A percentile compares a stretch with the other conserved stretches of the same genome.
phyloP scores from a whole-genome alignment of 164 flowering plant genomes.

The Piper longum region DNA sequence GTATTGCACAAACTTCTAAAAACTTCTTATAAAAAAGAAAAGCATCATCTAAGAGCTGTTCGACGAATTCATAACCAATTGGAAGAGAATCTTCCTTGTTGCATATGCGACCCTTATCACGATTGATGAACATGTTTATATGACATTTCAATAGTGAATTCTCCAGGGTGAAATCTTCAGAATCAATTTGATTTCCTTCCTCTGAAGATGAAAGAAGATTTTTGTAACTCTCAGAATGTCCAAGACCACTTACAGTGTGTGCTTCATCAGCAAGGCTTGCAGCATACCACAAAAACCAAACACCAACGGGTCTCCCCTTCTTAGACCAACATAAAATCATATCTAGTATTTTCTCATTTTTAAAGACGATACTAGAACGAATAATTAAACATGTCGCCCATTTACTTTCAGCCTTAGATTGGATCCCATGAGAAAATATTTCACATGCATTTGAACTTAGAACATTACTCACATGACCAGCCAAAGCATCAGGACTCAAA shows the following conservation, averaged over 20 bases:
- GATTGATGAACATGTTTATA: constrained; percentile 18
- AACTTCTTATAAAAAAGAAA: constrained; percentile 27
- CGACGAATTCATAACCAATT: constrained; percentile 10
- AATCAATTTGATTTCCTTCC: constrained; percentile 1
- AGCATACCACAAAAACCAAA: constrained; percentile 31
- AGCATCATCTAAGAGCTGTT: constrained; percentile 21
- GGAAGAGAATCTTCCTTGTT: constrained; percentile 6
- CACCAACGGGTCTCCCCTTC: constrained; percentile 29
- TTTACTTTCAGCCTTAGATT: constrained; percentile 21
- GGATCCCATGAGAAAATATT: constrained; percentile 15
- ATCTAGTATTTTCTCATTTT: constrained; percentile 18
- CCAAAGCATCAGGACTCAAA: constrained; percentile 19
- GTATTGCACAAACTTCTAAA: constrained; percentile 3
- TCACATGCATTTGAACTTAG: constrained; percentile 19
- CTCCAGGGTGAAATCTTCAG: constrained; percentile 3
- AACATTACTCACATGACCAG: constrained; percentile 20
- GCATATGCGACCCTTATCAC: constrained; percentile 4
- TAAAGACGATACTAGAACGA: constrained; percentile 25
- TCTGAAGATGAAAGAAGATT: background rate
- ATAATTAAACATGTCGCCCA: constrained; percentile 31
- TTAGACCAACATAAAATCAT: constrained; percentile 34
- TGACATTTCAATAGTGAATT: constrained; percentile 25
- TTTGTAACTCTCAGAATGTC: background rate
- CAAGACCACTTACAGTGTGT: constrained; percentile 2
- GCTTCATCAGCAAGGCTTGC: constrained; percentile 36